Base-by-base conservation (phyloP, 208 protist genomes). In the Herpetomonas tarakana region DNA sequence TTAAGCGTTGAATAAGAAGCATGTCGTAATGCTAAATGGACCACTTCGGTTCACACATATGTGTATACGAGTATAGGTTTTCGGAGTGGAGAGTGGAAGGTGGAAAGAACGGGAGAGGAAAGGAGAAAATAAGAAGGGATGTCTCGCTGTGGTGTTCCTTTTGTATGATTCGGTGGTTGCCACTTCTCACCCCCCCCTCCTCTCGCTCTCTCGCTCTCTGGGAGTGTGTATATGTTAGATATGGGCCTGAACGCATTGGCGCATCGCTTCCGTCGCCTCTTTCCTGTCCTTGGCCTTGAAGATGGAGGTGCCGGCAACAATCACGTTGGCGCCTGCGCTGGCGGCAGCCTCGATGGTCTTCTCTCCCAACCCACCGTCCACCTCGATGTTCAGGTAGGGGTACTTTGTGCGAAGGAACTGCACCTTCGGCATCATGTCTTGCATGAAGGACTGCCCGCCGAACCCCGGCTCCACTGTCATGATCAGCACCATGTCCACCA, bases 401-500 rank as follows among this genome's bases (percentile, higher is more conserved):
- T 90, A 92, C 29, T 62, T 68, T 24, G 58, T 27, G 29, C 98
- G 81, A 4, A 99, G 63, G 46, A 81, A 70, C 22, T 26, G 29
- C n/a, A 99, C 98, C 78, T 99, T 99, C 56, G 82, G 74, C 82
- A 99, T 94, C 78, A 97, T 96, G 3, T 99, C 90, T 0, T 61
- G 53, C 94, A 99, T 99, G 73, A 99, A 99, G 1, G 74, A 81
- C 82, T 99, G 98, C 19, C 99, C 99, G 30, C 98, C 98, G 63
- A 99, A 99, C 41, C 99, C 99, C 18, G 98, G 99, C 71, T 99
- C 97, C 19, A 99, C 98, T 2, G 98, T 99, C 97, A 99, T 99
- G 27, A 98, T 82, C 26, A 99, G 89, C 19, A 99, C 84, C 83
- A 99, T 97, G 75, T 99, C 97, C 7, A 99, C 74, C 22, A 97